Percentiles rank a stretch among this genome's conserved stretches.
phyloP scores from a whole-genome alignment of 1,139 yeast species.

The Protomyces gravidus region DNA sequence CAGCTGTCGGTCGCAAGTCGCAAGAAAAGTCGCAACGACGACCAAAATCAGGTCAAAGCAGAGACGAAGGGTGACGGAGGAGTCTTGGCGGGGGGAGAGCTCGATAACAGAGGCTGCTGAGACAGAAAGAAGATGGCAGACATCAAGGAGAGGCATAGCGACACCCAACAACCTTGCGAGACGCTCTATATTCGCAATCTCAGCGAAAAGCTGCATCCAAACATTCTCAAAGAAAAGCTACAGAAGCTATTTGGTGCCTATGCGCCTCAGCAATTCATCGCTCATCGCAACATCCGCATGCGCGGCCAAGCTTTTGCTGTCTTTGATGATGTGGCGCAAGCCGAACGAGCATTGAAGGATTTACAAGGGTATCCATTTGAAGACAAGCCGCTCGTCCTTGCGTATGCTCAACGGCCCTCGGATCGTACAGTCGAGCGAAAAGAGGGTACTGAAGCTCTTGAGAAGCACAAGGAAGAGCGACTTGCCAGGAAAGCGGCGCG shows the following conservation, averaged over 20 bases:
- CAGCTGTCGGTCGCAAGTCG: too few relatives aligned
- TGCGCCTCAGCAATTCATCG: conserved; percentile 53
- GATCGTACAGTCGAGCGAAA: conserved; percentile 45
- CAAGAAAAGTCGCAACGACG: background rate
- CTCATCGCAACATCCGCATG: conserved; percentile 59
- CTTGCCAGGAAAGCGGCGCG: conserved; percentile 36
- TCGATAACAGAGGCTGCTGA: background rate
- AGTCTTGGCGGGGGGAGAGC: too few relatives aligned
- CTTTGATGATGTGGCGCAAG: conserved; percentile 47
- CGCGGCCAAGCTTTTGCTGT: conserved; percentile 87
- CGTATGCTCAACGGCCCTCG: conserved; percentile 48
- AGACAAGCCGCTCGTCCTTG: conserved; percentile 52
- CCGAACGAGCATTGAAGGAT: conserved; percentile 50
- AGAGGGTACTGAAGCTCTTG: conserved; percentile 37
- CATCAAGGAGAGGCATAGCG: too few relatives aligned
- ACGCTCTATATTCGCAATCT: conserved; percentile 60
- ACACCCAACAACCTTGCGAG: conserved; percentile 7
- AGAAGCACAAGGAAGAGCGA: conserved; percentile 18
- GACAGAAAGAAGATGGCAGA: background rate
- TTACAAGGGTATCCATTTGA: conserved; percentile 49
- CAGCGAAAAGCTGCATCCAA: conserved; percentile 62
- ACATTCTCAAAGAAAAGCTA: conserved; percentile 50
- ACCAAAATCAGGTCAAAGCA: background rate
- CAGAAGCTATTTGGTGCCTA: conserved; percentile 46
- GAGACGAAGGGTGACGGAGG: background rate